These are phyloP conservation scores for Cystobasidium onofrii DNA, from an alignment of 768 basidiomycete genomes.

Conservation along the genomic window DNA sequence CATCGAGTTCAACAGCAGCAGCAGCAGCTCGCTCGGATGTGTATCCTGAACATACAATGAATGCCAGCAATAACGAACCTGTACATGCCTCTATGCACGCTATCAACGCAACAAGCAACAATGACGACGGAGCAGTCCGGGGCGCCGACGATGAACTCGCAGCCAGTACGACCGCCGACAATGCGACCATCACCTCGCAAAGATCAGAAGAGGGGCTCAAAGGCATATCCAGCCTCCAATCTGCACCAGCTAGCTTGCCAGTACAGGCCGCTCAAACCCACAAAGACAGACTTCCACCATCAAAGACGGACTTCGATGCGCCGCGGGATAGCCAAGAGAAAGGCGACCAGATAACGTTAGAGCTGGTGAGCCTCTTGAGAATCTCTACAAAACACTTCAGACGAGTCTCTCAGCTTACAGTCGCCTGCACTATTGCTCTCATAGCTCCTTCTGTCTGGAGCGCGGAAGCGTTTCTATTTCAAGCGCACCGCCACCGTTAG, in stretches of 20 bases:
- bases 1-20: too few species aligned
- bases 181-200: neutral
- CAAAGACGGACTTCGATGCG: neutral
- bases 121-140: neutral
- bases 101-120: neutral
- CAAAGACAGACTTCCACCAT: neutral
- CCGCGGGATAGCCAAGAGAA: neutral
- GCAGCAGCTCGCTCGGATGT: neutral
- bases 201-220: neutral
- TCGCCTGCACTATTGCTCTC: neutral
- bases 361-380: neutral
- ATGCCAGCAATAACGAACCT: neutral
- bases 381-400: neutral
- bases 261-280: neutral
- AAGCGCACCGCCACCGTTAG: neutral
- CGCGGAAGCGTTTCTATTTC: slow-evolving; percentile 7
- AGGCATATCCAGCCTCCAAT: neutral
- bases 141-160: neutral
- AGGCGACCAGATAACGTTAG: neutral
- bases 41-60: neutral
- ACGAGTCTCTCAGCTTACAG: neutral
- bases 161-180: neutral
- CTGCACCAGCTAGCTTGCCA: neutral
- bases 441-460: slow-evolving; percentile 2
- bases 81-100: neutral